phyloP scores from a whole-genome alignment of 2,329 filamentous ascomycete genomes.

The Fusarium albidum region DNA sequence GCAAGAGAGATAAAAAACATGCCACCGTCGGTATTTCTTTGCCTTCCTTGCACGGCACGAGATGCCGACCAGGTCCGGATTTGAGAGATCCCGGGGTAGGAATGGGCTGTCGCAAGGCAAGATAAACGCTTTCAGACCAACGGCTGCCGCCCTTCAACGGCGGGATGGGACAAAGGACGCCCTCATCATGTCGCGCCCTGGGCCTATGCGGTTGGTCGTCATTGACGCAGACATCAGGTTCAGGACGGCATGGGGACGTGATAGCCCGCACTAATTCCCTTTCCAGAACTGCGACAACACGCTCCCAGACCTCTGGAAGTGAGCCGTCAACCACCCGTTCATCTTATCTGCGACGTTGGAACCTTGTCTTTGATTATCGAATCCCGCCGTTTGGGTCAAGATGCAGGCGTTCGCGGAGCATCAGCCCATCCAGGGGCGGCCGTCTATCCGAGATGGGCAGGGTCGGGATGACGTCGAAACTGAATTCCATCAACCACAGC shows the following conservation, averaged over 20 bases:
- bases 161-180: conserved; percentile 6
- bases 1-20: conserved; percentile 14
- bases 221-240: conserved; percentile 29
- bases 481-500: conserved; percentile 42
- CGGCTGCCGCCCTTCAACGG: background rate
- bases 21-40: conserved; percentile 13
- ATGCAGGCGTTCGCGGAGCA: conserved; percentile 15
- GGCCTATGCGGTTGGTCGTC: conserved; percentile 2
- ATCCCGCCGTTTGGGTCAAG: conserved; percentile 15
- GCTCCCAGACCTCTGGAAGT: conserved; percentile 30
- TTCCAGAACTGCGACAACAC: conserved; percentile 28
- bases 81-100: conserved; percentile 13
- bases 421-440: conserved; percentile 17
- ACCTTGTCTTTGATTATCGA: conserved; percentile 22
- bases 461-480: conserved; percentile 31
- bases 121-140: conserved; percentile 5
- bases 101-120: conserved; percentile 14
- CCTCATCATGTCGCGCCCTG: conserved; percentile 4
- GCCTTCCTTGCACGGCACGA: conserved; percentile 2
- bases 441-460: conserved; percentile 22
- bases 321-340: conserved; percentile 25
- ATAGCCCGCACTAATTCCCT: conserved; percentile 16
- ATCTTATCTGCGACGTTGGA: conserved; percentile 40
- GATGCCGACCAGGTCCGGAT: conserved; percentile 7
- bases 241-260: conserved; percentile 12